These are phyloP conservation scores for Magnolia sinica DNA, from an alignment of 164 flowering plant genomes.

Conservation along the genomic window DNA sequence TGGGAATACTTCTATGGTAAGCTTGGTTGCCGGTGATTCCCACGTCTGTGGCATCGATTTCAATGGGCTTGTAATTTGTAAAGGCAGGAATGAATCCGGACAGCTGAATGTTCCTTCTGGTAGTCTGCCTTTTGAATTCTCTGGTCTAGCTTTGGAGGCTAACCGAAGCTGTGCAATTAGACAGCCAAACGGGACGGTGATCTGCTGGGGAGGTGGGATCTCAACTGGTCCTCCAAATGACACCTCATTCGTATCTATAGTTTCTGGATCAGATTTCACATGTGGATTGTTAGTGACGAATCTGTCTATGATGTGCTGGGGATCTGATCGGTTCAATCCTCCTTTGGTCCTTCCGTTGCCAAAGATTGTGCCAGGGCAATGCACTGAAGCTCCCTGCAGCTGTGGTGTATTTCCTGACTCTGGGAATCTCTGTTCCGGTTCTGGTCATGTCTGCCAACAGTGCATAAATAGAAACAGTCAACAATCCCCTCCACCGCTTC, in stretches of 20 bases:
- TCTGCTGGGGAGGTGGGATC: constrained; percentile 68
- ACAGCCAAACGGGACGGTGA: constrained; percentile 34
- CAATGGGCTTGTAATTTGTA: constrained; percentile 43
- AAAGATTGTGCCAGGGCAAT: constrained; percentile 66
- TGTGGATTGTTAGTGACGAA: constrained; percentile 67
- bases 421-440: constrained; percentile 52
- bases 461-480: constrained; percentile 19
- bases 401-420: constrained; percentile 58
- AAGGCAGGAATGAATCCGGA: constrained; percentile 45
- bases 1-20: constrained; percentile 31
- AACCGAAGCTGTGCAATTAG: constrained; percentile 51
- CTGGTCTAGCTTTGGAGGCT: constrained; percentile 42
- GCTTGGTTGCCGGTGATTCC: constrained; percentile 51
- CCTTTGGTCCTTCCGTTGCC: constrained; percentile 32
- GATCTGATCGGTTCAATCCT: constrained; percentile 35
- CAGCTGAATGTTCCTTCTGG: constrained; percentile 37
- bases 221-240: constrained; percentile 21
- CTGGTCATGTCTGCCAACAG: constrained; percentile 47
- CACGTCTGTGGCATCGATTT: constrained; percentile 59
- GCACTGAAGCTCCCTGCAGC: constrained; percentile 44
- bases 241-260: constrained; percentile 46
- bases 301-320: constrained; percentile 75
- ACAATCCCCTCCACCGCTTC: neutral
- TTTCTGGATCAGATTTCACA: constrained; percentile 56
- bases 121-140: constrained; percentile 17